Evolutionary conservation across 2,329 filamentous ascomycete genomes (phyloP), one percentile per base, ranked within the genome.

Genomic region (Fusarium armeniacum): DNA sequence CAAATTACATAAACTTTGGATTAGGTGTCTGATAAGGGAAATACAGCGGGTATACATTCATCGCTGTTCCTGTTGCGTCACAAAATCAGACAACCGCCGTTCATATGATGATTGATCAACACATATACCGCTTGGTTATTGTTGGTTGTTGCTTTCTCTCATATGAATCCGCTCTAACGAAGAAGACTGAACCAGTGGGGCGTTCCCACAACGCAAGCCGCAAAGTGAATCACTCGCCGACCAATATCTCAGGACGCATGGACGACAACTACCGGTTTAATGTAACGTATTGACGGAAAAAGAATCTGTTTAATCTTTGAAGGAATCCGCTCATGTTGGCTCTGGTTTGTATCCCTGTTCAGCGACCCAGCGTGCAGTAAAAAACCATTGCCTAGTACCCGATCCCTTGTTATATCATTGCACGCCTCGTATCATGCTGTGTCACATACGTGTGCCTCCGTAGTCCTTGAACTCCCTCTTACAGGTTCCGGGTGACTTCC

Each of bases 1-100:
- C 47, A 47, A 55, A 72, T 73, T 67, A 63, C 65, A 67, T 71
- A 70, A 62, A 60, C 58, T 56, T 58, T 66, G 30, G 18, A 20
- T 57, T 52, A 32, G 32, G 41, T 44, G 47, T 50, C 40, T 50
- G 72, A 74, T 74, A 74, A 74, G 65, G 67, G 68, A 35, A 70
- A 70, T 67, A 52, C 26, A 43, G 28, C 54, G 57, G 63, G 22
- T 44, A 64, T 70, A 54, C 59, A 26, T 54, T 51, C 26, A 35
- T 16, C n/a, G n/a, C 18, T 32, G 24, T 47, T 26, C n/a, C 30
- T 46, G 43, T 55, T 55, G 47, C 41, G 65, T 66, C 66, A 69
- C 66, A 58, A 58, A 32, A 40, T 16, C 32, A 45, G 15, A 30
- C 28, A 33, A 16, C 24, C 24, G 15, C 33, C 30, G 10, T 33